Evolutionary conservation across 2,329 filamentous ascomycete species (phyloP), one percentile per base, ranked within the genome.

Genomic region (Dendrostoma leiphaemia): DNA sequence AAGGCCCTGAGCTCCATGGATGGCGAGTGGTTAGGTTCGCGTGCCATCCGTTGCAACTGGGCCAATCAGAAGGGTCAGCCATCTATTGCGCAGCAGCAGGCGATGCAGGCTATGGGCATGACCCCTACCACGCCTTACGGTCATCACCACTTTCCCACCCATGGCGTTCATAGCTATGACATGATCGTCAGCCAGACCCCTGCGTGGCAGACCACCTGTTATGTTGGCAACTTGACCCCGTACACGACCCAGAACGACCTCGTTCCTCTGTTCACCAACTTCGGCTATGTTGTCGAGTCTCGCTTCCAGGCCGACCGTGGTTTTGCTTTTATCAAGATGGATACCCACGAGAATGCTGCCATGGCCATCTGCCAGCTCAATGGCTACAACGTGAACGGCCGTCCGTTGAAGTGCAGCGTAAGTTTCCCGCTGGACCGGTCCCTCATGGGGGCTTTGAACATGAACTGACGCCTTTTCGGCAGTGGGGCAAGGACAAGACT

Each of bases 41-140:
- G 94, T 61, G 94, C 94, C 37, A 99, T 99, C 68, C 92, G 94
- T 64, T 97, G 93, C 83, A 99, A 99, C 80, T 99, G 94, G 94
- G 94, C 94, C 58, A 99, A 99, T 77, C 94, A 99, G 70, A 99
- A 99, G 80, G 94, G 94, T n/a, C 94, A 99, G 69, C 94, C 94
- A 53, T 97, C 94, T 2, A 97, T 97, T 72, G 91, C 92, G 46
- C 93, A 99, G 76, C 94, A 97, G 75, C 91, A 96, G 73, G 91
- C 91, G 34, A 94, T 99, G 91, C 88, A 88, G 59, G 89, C 91
- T 56, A 96, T 97, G 90, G 94, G 94, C 69, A 92, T 99, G 88
- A 96, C 93, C 24, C 94, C 94, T 5, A 96, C 93, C 28, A 97
- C 92, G 44, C 91, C 93, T 12, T 99, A 92, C 67, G 94, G 93